phyloP scores from a whole-genome alignment of 2,329 filamentous ascomycete species.

The Sclerotinia minor region DNA sequence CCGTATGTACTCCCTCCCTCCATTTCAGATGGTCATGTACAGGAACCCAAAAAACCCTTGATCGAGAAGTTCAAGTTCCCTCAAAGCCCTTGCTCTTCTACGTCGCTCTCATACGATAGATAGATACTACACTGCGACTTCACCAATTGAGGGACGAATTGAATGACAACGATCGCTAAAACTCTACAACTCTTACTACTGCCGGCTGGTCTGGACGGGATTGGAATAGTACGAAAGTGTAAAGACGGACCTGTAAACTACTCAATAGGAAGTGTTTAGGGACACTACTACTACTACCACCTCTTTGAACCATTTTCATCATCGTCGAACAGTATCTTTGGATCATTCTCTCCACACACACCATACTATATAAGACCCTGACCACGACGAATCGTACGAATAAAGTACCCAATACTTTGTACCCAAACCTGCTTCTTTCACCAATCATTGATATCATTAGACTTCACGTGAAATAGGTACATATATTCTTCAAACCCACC shows the following conservation, averaged over 20 bases:
- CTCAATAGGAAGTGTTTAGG: background rate
- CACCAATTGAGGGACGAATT: conserved; percentile 13
- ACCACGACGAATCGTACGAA: background rate
- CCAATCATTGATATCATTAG: background rate
- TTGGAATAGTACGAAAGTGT: conserved; percentile 10
- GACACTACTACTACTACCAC: too few relatives aligned
- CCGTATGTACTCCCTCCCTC: background rate
- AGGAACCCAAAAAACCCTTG: background rate
- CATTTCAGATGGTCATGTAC: too few relatives aligned
- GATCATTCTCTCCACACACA: conserved; percentile 4
- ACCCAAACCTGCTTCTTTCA: background rate
- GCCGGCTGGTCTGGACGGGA: background rate
- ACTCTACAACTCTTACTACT: background rate
- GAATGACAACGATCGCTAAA: conserved; percentile 7
- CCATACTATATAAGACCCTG: background rate
- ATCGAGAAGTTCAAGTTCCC: background rate
- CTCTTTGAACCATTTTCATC: conserved; percentile 6
- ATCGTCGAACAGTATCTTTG: conserved; percentile 1
- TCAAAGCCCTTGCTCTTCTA: background rate
- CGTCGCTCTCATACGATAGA: background rate
- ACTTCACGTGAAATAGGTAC: background rate
- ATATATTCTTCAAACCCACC: too few relatives aligned
- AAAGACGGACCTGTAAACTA: background rate
- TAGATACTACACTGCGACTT: conserved; percentile 4
- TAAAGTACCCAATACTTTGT: background rate